Base-by-base conservation (phyloP, 805 yeast species). In the Hanseniaspora clermontiae region DNA sequence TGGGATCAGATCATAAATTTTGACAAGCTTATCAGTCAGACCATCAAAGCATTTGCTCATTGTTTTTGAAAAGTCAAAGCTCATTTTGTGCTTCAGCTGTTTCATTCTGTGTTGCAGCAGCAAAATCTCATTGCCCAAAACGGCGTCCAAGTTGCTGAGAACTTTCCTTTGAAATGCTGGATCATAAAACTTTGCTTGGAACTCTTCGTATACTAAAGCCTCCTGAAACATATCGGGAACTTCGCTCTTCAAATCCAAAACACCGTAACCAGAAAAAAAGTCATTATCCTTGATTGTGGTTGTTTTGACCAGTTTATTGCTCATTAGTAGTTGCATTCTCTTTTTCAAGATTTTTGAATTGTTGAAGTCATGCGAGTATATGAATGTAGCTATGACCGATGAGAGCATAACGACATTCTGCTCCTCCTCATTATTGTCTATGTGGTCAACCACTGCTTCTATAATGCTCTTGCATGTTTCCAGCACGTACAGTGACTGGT, bases 321-420 rank as follows among this genome's bases (percentile, higher is more conserved):
- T 63, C 50, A 64, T 62, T 10, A 75, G 61, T 15, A 74, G 60
- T 51, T 68, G 70, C 6, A 72, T 68, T 48, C 78, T 61, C 57
- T 73, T 70, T 60, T 70, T 68, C 19, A 76, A 59, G 19, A 67
- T 46, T 19, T 47, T 46, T 2, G 51, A 46, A 17, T 46, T 46
- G 15, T 53, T 53, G 38, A 53, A 39, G n/a, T 53, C 57, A 46
- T 38, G 48, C 4, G 39, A 37, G 40, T 40, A 46, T 9, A 53
- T 15, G 20, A 53, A 38, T 7, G 17, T 29, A 4, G 51, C 43
- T 10, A 53, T 46, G 11, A 53, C 36, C 14, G 57, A 53, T 14
- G 45, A 37, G 9, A 53, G 9, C 57, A 53, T 53, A 2, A 53
- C 40, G 9, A 46, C 32, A 38, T 36, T 32, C 1, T 60, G 58